These are phyloP conservation scores for Gryganskiella cystojenkinii DNA, from an alignment of 192 early-diverging fungal genomes.

Conservation along the genomic window DNA sequence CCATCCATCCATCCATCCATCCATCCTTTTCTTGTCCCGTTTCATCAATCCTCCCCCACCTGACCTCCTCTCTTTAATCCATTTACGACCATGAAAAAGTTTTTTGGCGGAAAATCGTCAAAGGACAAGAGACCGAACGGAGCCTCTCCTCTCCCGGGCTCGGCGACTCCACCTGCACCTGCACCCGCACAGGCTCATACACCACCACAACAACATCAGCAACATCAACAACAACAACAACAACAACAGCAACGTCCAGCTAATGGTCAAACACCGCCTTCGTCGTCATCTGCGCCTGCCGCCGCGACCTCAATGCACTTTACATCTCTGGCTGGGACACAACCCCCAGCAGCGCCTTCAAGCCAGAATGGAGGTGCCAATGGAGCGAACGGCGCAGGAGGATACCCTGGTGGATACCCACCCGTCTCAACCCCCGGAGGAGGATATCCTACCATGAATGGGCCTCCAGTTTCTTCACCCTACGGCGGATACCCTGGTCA, in stretches of 20 bases:
- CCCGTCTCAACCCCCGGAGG: slow-evolving; percentile 8
- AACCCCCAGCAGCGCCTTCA: slow-evolving; percentile 10
- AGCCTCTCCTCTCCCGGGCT: not conserved
- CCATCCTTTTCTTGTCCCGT: not conserved
- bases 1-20: not conserved
- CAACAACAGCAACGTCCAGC: slow-evolving; percentile 22
- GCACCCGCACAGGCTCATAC: slow-evolving; percentile 10
- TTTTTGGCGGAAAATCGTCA: slow-evolving; percentile 43
- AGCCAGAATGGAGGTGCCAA: not conserved
- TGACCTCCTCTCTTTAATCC: not conserved
- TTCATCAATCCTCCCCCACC: not conserved
- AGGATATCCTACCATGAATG: slow-evolving; percentile 23
- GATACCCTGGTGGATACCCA: slow-evolving; percentile 16
- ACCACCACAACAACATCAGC: too few species aligned
- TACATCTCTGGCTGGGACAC: slow-evolving; percentile 26
- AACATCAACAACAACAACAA: too few species aligned
- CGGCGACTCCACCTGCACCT: slow-evolving; percentile 10
- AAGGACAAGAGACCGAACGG: slow-evolving; percentile 45
- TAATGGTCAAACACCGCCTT: slow-evolving; percentile 20
- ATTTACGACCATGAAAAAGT: slow-evolving; percentile 34
- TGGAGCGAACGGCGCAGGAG: slow-evolving; percentile 18
- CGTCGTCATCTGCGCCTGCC: not conserved
- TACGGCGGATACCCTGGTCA: slow-evolving; percentile 9
- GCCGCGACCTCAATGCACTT: slow-evolving; percentile 39
- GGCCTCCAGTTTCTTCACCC: slow-evolving; percentile 12